These are phyloP conservation scores for Trichoderma sp. DNA, from an alignment of 2,329 filamentous ascomycete genomes.

Conservation along the genomic window DNA sequence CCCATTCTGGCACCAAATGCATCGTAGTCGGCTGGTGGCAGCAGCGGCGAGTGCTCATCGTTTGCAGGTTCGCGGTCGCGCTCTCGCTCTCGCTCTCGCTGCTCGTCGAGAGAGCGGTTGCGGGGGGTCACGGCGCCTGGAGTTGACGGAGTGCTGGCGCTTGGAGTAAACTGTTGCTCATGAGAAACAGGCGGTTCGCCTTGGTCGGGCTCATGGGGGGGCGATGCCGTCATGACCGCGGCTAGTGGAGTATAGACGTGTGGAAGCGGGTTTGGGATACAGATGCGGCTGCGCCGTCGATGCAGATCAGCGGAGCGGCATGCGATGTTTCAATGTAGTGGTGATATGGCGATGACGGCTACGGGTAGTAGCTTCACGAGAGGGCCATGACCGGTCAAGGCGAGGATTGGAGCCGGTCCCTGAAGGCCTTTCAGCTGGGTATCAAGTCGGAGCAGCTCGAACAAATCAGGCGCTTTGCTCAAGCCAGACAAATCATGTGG, in stretches of 20 bases:
- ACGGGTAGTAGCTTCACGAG: conserved; percentile 4
- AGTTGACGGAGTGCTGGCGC: conserved; percentile 13
- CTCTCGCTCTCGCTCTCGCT: conserved; percentile 20
- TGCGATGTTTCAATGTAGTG: neutral
- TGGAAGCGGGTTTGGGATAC: neutral
- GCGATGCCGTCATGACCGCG: conserved; percentile 14
- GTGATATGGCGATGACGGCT: neutral
- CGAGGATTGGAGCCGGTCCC: neutral
- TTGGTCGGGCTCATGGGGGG: neutral
- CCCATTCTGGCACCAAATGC: conserved; percentile 14
- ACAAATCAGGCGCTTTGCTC: neutral
- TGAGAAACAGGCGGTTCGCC: neutral
- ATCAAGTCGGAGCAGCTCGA: neutral
- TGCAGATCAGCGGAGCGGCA: neutral
- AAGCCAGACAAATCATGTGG: conserved; percentile 9
- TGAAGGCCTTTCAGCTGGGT: neutral
- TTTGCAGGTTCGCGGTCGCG: conserved; percentile 14
- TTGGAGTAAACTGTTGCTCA: neutral
- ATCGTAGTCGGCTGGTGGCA: conserved; percentile 22
- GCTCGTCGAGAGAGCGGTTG: conserved; percentile 23
- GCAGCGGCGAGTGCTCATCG: conserved; percentile 33
- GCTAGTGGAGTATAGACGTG: neutral
- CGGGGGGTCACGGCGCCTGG: conserved; percentile 8
- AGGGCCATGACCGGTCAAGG: conserved; percentile 6
- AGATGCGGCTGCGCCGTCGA: neutral